A percentile compares a stretch with the other conserved stretches of the same genome.
These are phyloP conservation scores for Mucor plumbeus DNA, from an alignment of 371 early-diverging fungal species.

Conservation along the genomic window DNA sequence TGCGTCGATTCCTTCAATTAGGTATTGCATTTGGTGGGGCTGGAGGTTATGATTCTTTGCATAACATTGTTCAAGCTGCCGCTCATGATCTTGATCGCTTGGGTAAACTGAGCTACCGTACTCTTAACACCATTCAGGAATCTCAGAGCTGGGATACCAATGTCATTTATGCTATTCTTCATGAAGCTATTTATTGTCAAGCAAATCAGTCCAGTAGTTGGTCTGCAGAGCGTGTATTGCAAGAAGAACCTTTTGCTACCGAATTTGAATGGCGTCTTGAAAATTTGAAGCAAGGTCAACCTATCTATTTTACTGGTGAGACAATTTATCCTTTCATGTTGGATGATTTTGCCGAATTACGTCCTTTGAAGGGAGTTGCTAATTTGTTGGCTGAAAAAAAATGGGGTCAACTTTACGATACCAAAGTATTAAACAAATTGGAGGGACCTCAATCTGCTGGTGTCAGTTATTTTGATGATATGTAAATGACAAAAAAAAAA, in stretches of 20 bases:
- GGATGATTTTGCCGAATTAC: conserved; percentile 71
- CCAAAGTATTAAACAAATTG: conserved; percentile 51
- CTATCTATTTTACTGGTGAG: conserved; percentile 64
- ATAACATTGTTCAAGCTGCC: conserved; percentile 58
- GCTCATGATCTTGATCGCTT: conserved; percentile 56
- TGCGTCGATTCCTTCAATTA: conserved; percentile 76
- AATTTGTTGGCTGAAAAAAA: conserved; percentile 61
- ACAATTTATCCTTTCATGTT: conserved; percentile 80
- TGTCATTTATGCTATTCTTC: conserved; percentile 72
- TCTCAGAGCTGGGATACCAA: conserved; percentile 65
- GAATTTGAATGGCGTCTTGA: conserved; percentile 60
- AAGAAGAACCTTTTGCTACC: conserved; percentile 46
- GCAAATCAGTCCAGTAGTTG: conserved; percentile 61
- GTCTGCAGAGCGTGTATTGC: conserved; percentile 69
- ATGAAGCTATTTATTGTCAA: conserved; percentile 78
- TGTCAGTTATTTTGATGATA: conserved; percentile 77
- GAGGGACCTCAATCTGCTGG: conserved; percentile 66
- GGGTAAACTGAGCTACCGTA: conserved; percentile 54
- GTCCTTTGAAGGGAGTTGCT: conserved; percentile 64
- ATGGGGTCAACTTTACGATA: conserved; percentile 70
- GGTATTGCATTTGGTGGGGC: conserved; percentile 69
- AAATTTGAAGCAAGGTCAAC: conserved; percentile 37
- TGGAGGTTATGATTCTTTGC: conserved; percentile 73
- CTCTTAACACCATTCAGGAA: conserved; percentile 50
- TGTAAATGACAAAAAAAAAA: too few species aligned